A percentile compares a stretch with the other conserved stretches of the same genome.
Evolutionary conservation across 139 green algal genomes (phyloP).

Genomic region (Closterium sp.): DNA sequence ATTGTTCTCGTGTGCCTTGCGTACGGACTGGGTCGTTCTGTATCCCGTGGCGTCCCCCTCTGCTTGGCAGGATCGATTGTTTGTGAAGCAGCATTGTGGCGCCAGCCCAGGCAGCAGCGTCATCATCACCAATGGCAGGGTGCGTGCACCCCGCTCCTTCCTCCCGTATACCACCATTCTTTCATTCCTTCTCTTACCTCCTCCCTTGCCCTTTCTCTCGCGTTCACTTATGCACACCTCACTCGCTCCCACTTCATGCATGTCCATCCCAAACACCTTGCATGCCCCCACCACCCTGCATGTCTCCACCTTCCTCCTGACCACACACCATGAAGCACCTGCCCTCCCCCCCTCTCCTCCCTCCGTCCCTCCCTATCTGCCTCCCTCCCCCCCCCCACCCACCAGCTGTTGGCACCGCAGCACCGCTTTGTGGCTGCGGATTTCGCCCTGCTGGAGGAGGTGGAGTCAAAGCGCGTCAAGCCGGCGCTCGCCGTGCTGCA

Average conservation of each 20-base stretch:
- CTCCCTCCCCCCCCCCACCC: neutral
- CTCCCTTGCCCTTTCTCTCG: neutral
- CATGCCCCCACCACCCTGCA: neutral
- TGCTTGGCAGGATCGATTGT: neutral
- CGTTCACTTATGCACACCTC: neutral
- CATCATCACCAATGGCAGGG: conserved; percentile 52
- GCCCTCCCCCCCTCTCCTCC: neutral
- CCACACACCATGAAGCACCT: neutral
- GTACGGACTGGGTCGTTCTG: neutral
- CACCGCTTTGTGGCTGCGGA: conserved; percentile 60
- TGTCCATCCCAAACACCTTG: neutral
- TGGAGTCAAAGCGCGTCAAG: conserved; percentile 21
- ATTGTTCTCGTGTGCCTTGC: neutral
- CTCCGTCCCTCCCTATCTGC: no score
- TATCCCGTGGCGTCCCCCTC: neutral
- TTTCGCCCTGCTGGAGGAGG: conserved; percentile 69
- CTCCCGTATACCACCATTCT: neutral
- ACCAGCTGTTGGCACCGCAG: conserved; percentile 9
- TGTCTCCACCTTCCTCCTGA: neutral
- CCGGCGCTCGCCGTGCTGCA: neutral
- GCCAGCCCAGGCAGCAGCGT: neutral
- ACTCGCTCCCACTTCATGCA: neutral
- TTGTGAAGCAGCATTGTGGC: neutral
- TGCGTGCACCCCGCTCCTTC: neutral
- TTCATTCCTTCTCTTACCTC: neutral